These are phyloP conservation scores for Thermochaetoides thermophila DNA, from an alignment of 495 filamentous ascomycete genomes.

Conservation along the genomic window DNA sequence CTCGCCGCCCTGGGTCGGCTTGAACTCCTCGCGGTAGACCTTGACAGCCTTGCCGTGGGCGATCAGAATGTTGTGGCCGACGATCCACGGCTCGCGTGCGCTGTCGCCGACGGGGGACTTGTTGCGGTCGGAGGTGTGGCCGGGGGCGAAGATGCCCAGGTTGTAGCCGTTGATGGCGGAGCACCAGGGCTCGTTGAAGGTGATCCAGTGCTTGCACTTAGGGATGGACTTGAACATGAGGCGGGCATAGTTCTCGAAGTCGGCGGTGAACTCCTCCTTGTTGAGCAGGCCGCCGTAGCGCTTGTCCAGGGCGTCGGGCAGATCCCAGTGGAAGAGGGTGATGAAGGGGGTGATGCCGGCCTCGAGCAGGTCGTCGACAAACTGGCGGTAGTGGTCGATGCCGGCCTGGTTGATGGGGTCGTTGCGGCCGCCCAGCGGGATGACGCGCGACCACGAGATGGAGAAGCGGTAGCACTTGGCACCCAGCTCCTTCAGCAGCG, in stretches of 20 bases:
- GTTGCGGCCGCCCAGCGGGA: slow-evolving; percentile 48
- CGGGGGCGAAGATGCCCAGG: slow-evolving; percentile 44
- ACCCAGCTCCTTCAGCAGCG: slow-evolving; percentile 47
- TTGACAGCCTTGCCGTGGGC: slow-evolving; percentile 49
- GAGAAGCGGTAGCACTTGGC: slow-evolving; percentile 62
- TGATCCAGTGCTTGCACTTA: slow-evolving; percentile 51
- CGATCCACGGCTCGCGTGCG: slow-evolving; percentile 42
- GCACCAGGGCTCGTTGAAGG: slow-evolving; percentile 53
- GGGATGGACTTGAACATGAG: slow-evolving; percentile 41
- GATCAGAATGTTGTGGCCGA: slow-evolving; percentile 45
- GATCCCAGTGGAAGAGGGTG: slow-evolving; percentile 52
- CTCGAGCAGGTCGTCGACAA: slow-evolving; percentile 43
- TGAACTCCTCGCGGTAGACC: slow-evolving; percentile 54
- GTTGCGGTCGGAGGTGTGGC: slow-evolving; percentile 41
- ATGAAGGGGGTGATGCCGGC: slow-evolving; percentile 46
- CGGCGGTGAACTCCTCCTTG: slow-evolving; percentile 41
- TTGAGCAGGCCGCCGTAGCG: slow-evolving; percentile 47
- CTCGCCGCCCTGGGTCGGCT: slow-evolving; percentile 40
- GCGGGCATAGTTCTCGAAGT: slow-evolving; percentile 46
- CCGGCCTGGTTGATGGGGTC: slow-evolving; percentile 47
- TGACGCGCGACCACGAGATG: slow-evolving; percentile 58
- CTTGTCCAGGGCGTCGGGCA: slow-evolving; percentile 44
- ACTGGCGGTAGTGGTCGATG: slow-evolving; percentile 44
- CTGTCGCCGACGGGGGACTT: slow-evolving; percentile 41
- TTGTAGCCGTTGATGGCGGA: slow-evolving; percentile 45